These are phyloP conservation scores for Passalora sequoiae DNA, from an alignment of 2,329 filamentous ascomycete species.

Conservation along the genomic window DNA sequence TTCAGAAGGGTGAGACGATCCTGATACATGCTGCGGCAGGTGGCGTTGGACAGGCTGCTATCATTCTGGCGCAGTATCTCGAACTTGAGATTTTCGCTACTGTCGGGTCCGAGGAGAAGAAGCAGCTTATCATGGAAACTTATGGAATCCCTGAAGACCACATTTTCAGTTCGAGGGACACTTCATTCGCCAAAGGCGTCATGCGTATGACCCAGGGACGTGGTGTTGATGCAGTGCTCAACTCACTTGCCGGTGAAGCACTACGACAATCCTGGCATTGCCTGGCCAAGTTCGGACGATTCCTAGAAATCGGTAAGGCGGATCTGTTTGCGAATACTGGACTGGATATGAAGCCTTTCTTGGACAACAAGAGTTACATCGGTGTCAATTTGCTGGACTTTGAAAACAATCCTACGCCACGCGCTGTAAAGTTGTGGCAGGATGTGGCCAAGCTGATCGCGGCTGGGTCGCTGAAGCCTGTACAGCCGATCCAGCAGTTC, in stretches of 20 bases:
- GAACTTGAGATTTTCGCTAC: slow-evolving; percentile 31
- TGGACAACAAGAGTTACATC: slow-evolving; percentile 11
- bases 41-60: slow-evolving; percentile 31
- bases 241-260: slow-evolving; percentile 26
- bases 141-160: slow-evolving; percentile 30
- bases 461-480: slow-evolving; percentile 4
- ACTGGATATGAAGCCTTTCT: slow-evolving; percentile 15
- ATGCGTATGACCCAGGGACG: slow-evolving; percentile 24
- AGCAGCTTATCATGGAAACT: slow-evolving; percentile 21
- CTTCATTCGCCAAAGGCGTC: slow-evolving; percentile 29
- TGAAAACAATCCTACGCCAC: slow-evolving; percentile 9
- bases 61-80: slow-evolving; percentile 25
- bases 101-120: slow-evolving; percentile 29
- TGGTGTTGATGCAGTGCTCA: slow-evolving; percentile 37
- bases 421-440: no score
- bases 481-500: slow-evolving; percentile 16
- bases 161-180: slow-evolving; percentile 32
- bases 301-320: slow-evolving; percentile 28
- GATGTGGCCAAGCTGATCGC: slow-evolving; percentile 18
- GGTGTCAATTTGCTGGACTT: slow-evolving; percentile 17
- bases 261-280: slow-evolving; percentile 27
- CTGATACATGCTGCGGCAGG: slow-evolving; percentile 34
- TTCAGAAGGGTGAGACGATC: slow-evolving; percentile 32
- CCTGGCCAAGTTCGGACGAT: slow-evolving; percentile 30
- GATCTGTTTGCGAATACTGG: slow-evolving; percentile 19